These are phyloP conservation scores for Veloporphyrellus conicus DNA, from an alignment of 1,284 basidiomycete species.

Conservation along the genomic window DNA sequence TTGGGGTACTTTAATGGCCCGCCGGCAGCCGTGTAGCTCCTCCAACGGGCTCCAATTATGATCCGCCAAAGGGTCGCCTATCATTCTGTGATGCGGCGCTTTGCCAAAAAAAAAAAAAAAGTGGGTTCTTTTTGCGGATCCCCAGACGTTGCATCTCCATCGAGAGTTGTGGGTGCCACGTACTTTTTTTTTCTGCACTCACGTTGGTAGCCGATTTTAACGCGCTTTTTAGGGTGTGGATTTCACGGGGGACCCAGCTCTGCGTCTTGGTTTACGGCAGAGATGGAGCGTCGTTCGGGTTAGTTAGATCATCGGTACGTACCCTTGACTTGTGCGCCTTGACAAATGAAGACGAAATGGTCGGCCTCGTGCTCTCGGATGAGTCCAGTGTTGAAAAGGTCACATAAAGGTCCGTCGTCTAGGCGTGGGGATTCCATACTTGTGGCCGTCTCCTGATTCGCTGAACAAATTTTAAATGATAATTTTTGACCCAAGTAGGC, in stretches of 20 bases:
- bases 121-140: constrained; percentile 31
- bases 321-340: not conserved
- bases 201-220: constrained; percentile 1
- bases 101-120: too few species aligned
- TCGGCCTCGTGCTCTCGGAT: constrained; percentile 8
- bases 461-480: not conserved
- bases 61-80: constrained; percentile 9
- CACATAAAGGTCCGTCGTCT: constrained; percentile 33
- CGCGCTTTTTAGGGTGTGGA: constrained; percentile 8
- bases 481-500: constrained; percentile 34
- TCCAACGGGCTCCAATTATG: constrained; percentile 5
- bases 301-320: not conserved
- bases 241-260: constrained; percentile 2
- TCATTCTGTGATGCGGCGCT: not conserved
- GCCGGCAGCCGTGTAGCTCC: constrained; percentile 9
- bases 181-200: not conserved
- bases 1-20: constrained; percentile 37
- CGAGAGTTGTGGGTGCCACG: not conserved
- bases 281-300: not conserved
- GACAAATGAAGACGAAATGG: constrained; percentile 6
- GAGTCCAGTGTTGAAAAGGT: constrained; percentile 32
- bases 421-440: constrained; percentile 7
- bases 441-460: not conserved
- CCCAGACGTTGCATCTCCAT: constrained; percentile 13
- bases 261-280: constrained; percentile 12